phyloP scores from a whole-genome alignment of 2,329 filamentous ascomycete species.

The Phaeosphaeria sp. region DNA sequence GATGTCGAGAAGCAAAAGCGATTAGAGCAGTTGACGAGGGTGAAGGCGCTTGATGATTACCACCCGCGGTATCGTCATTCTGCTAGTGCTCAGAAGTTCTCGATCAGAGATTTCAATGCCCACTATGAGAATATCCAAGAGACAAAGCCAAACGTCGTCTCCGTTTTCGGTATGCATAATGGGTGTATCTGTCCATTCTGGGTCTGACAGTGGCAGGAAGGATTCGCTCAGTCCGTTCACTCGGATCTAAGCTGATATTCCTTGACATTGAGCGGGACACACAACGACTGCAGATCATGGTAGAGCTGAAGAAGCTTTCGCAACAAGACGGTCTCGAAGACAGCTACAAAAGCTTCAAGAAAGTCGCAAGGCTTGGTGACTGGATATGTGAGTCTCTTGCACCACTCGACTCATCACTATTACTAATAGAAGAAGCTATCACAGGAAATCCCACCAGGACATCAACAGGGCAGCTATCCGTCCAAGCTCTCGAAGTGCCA shows the following conservation, averaged over 20 bases:
- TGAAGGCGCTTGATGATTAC: slow-evolving; percentile 56
- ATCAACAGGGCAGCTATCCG: slow-evolving; percentile 74
- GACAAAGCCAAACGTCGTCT: slow-evolving; percentile 35
- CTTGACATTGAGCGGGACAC: slow-evolving; percentile 79
- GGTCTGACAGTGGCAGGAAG: slow-evolving; percentile 65
- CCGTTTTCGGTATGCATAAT: slow-evolving; percentile 42
- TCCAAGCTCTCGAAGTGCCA: slow-evolving; percentile 73
- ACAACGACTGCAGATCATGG: slow-evolving; percentile 75
- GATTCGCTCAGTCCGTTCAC: slow-evolving; percentile 72
- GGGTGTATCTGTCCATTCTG: background rate
- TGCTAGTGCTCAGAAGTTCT: slow-evolving; percentile 23
- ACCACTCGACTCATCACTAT: background rate
- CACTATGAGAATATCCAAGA: slow-evolving; percentile 38
- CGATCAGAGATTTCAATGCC: slow-evolving; percentile 36
- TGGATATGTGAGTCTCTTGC: slow-evolving; percentile 70
- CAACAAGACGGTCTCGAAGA: slow-evolving; percentile 45
- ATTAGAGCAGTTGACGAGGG: slow-evolving; percentile 60
- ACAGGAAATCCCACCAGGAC: slow-evolving; percentile 74
- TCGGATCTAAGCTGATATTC: slow-evolving; percentile 82
- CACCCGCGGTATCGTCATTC: slow-evolving; percentile 59
- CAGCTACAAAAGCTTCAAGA: slow-evolving; percentile 66
- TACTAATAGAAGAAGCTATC: slow-evolving; percentile 58
- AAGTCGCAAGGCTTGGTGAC: slow-evolving; percentile 79
- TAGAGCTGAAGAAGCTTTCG: slow-evolving; percentile 66
- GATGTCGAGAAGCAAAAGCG: slow-evolving; percentile 60